These are phyloP conservation scores for Ganoderma leucocontextum DNA, from an alignment of 1,284 basidiomycete genomes.

Conservation along the genomic window DNA sequence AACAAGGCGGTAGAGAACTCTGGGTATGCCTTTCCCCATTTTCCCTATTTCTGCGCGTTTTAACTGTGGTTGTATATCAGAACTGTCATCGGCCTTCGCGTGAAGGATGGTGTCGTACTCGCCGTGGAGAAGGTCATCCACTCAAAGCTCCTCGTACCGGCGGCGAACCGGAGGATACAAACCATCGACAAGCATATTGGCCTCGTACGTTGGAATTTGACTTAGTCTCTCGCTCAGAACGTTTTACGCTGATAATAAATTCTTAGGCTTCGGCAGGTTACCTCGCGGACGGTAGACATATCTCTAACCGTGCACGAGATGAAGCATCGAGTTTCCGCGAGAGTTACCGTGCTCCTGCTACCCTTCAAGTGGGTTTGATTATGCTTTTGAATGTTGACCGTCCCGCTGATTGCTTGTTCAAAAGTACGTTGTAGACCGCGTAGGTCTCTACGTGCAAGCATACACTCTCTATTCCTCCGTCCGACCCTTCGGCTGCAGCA, in stretches of 20 bases:
- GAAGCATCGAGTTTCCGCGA: slow-evolving; percentile 86
- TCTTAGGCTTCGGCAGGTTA: slow-evolving; percentile 90
- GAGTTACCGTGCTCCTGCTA: slow-evolving; percentile 78
- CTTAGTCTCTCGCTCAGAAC: neutral
- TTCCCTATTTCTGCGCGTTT: no score
- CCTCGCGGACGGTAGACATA: slow-evolving; percentile 92
- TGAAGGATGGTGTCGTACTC: slow-evolving; percentile 93
- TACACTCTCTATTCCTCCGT: slow-evolving; percentile 99
- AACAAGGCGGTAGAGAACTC: slow-evolving; percentile 99
- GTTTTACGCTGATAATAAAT: neutral
- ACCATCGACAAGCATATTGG: slow-evolving; percentile 95
- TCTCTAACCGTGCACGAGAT: slow-evolving; percentile 86
- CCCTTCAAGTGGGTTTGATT: slow-evolving; percentile 74
- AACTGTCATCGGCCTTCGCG: slow-evolving; percentile 90
- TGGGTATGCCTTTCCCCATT: slow-evolving; percentile 62
- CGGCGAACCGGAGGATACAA: slow-evolving; percentile 92
- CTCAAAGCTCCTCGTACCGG: slow-evolving; percentile 95
- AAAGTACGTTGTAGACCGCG: slow-evolving; percentile 84
- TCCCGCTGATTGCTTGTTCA: slow-evolving; percentile 15
- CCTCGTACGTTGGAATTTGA: slow-evolving; percentile 58
- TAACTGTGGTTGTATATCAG: slow-evolving; percentile 49
- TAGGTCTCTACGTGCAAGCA: slow-evolving; percentile 91
- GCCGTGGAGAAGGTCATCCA: slow-evolving; percentile 99
- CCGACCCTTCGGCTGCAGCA: slow-evolving; percentile 95
- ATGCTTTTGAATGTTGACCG: slow-evolving; percentile 15